phyloP scores from a whole-genome alignment of 352 stramenopile genomes.

The Nothophytophthora sp. region DNA sequence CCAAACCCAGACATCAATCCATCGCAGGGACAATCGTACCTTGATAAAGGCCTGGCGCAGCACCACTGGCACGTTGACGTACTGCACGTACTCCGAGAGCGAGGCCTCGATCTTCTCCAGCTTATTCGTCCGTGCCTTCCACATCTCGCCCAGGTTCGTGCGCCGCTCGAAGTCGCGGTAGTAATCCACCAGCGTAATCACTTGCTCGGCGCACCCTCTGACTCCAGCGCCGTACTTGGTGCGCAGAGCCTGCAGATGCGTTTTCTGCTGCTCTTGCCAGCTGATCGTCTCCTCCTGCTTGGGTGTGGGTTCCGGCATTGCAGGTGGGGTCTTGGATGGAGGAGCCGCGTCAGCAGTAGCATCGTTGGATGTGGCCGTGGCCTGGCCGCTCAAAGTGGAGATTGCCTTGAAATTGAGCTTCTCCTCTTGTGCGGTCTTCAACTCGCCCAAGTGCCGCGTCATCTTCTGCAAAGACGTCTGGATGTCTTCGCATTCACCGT shows the following conservation, averaged over 20 bases:
- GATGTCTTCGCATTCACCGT: conserved; percentile 45
- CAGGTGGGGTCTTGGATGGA: conserved; percentile 3
- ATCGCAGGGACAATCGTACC: conserved; percentile 16
- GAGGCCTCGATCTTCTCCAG: conserved; percentile 76
- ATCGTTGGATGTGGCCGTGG: too few species aligned
- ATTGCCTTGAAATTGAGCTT: background rate
- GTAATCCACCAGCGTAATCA: conserved; percentile 82
- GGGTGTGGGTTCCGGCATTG: background rate
- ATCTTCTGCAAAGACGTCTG: conserved; percentile 49
- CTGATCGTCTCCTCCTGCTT: background rate
- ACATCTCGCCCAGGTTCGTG: conserved; percentile 67
- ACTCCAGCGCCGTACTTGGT: conserved; percentile 66
- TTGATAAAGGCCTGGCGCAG: conserved; percentile 65
- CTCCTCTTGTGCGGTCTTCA: conserved; percentile 7
- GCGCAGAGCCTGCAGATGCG: conserved; percentile 39
- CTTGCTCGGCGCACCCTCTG: conserved; percentile 67
- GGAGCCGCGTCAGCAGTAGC: background rate
- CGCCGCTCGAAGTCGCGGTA: conserved; percentile 80
- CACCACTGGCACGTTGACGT: conserved; percentile 54
- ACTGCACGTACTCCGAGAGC: conserved; percentile 65
- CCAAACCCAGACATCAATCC: background rate
- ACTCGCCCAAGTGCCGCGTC: conserved; percentile 13
- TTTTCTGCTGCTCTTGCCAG: background rate
- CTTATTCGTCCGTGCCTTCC: conserved; percentile 70
- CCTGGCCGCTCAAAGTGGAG: background rate